Evolutionary conservation across 2,329 filamentous ascomycete genomes (phyloP).

Genomic region (Penicillium griseofulvum): DNA sequence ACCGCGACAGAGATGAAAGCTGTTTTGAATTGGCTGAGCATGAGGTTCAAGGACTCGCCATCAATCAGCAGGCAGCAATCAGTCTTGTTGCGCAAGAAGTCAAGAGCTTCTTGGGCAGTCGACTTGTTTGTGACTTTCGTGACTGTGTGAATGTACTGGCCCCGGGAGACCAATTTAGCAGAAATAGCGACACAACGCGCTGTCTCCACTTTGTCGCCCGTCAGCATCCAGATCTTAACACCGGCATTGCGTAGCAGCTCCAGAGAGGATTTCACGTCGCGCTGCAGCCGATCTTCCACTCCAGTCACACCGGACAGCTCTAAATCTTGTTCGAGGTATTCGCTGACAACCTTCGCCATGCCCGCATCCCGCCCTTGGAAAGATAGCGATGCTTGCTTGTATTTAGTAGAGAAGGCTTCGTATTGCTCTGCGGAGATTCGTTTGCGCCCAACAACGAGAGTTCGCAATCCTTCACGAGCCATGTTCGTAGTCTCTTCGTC

Average conservation of each 20-base stretch:
- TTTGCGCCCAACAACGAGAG: conserved; percentile 91
- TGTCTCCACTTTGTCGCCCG: conserved; percentile 97
- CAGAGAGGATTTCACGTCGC: conserved; percentile 90
- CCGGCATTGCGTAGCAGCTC: conserved; percentile 94
- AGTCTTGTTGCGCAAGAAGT: conserved; percentile 79
- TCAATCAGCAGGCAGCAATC: conserved; percentile 92
- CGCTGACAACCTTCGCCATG: conserved; percentile 75
- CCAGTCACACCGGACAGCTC: conserved; percentile 96
- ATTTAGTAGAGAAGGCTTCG: conserved; percentile 69
- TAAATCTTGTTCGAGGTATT: conserved; percentile 80
- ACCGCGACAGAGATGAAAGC: conserved; percentile 90
- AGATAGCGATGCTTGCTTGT: conserved; percentile 76
- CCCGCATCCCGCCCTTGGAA: conserved; percentile 76
- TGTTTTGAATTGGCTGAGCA: conserved; percentile 76
- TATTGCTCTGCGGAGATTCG: conserved; percentile 77
- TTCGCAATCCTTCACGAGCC: conserved; percentile 92
- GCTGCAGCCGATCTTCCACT: conserved; percentile 94
- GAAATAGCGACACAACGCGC: conserved; percentile 94
- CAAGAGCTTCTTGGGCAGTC: conserved; percentile 80
- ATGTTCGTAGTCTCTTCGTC: conserved; percentile 99
- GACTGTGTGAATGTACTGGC: conserved; percentile 94
- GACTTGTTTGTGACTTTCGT: conserved; percentile 80
- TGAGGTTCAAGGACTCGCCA: conserved; percentile 80
- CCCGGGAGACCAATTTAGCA: conserved; percentile 86
- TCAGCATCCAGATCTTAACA: conserved; percentile 99